Evolutionary conservation across 768 basidiomycete genomes (phyloP).

Genomic region (Boletus speciosus): DNA sequence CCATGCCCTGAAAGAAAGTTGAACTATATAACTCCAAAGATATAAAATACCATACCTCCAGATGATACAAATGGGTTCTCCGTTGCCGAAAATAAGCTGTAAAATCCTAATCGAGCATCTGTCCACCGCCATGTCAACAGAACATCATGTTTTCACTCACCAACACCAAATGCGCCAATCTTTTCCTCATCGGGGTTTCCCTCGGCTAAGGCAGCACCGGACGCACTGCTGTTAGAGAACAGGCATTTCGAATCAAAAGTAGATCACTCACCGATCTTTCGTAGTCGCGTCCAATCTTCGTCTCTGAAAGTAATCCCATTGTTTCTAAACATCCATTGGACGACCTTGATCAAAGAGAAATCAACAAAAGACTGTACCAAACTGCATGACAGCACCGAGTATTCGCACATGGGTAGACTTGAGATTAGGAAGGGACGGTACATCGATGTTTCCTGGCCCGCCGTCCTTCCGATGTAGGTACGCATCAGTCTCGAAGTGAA

Average conservation of each 20-base stretch:
- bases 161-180: constrained; percentile 26
- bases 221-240: neutral
- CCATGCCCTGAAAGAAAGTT: constrained; percentile 55
- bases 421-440: constrained; percentile 51
- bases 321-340: neutral
- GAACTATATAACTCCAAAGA: neutral
- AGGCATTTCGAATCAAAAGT: neutral
- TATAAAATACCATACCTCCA: constrained; percentile 51
- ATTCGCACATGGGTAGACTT: constrained; percentile 52
- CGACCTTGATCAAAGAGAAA: neutral
- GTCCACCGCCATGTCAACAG: too few relatives aligned
- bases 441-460: constrained; percentile 5
- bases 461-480: constrained; percentile 33
- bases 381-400: too few relatives aligned
- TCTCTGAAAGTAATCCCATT: neutral
- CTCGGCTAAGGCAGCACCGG: constrained; percentile 8
- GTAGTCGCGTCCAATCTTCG: constrained; percentile 13
- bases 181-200: constrained; percentile 26
- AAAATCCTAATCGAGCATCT: constrained; percentile 48
- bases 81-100: constrained; percentile 78
- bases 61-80: constrained; percentile 82
- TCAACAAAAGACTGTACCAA: neutral
- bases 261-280: constrained; percentile 12
- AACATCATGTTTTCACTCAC: constrained; percentile 1
- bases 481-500: constrained; percentile 68